Base-by-base conservation (phyloP, 352 stramenopile genomes). In the Phytophthora kernoviae region DNA sequence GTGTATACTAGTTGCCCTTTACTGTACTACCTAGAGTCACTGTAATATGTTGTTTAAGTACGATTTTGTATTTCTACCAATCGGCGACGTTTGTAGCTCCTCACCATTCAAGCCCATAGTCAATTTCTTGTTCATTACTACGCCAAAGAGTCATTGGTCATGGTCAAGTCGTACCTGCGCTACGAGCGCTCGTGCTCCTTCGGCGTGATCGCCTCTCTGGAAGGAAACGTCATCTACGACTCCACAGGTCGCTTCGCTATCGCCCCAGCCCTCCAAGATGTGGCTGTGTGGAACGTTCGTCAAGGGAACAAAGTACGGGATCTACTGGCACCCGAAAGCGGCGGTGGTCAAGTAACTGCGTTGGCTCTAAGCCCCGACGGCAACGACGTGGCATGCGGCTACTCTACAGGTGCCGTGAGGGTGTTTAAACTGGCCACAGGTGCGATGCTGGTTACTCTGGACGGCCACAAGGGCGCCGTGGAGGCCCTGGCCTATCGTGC, bases 101-200 rank as follows among this genome's bases (percentile, higher is more conserved):
- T 45, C 54, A 37, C 54, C 54, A 62, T 45, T 46, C 54, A 62
- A 46, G 24, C 24, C 6, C 24, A 30, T 30, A n/a, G n/a, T n/a
- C n/a, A n/a, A n/a, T n/a, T n/a, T n/a, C n/a, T n/a, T 4, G 22
- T 18, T 21, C 37, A 43, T 21, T 40, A 17, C 15, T 21, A 43
- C 14, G 18, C 17, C 15, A 20, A 46, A 12, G 20, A 8, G 24
- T 30, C 24, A 30, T 30, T 43, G 37, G 12, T n/a, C 54, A 91
- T 90, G 79, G 91, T 96, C 79, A 97, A 98, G 84, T 97, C 87
- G 53, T 98, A 98, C 65, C 75, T 98, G 62, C 90, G 93, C 54
- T 98, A 98, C 62, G 84, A 94, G 70, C 88, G 91, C 60, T 71
- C 87, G 56, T 77, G 76, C 59, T 90, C 84, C 41, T 97, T 98